Conservation (phyloP, 306 rosid species). For the Ammopiptanthus mongolicus region DNA sequence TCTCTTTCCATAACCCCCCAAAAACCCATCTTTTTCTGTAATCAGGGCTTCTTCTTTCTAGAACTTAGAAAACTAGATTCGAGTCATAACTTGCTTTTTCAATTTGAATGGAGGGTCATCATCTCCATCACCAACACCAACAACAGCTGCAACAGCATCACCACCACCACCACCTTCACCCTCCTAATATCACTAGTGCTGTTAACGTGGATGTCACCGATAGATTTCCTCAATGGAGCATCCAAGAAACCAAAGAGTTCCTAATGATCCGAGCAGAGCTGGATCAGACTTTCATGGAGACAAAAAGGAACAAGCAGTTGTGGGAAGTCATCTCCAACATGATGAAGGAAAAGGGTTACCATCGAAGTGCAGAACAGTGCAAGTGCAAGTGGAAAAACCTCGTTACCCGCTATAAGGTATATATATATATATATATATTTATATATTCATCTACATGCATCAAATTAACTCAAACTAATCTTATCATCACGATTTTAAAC, state of each 20-base stretch:
- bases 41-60: too few species aligned
- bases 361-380: slow-evolving; percentile 91
- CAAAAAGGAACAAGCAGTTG: slow-evolving; percentile 74
- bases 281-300: slow-evolving; percentile 84
- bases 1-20: too few species aligned
- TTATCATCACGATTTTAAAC: too few species aligned
- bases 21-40: too few species aligned
- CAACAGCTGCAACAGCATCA: background rate
- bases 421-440: background rate
- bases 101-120: background rate
- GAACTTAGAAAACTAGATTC: too few species aligned
- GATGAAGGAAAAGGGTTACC: slow-evolving; percentile 71
- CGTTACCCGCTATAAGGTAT: slow-evolving; percentile 85
- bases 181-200: too few species aligned
- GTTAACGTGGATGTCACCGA: background rate
- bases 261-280: slow-evolving; percentile 60
- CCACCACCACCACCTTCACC: background rate
- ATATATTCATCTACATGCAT: background rate
- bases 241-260: slow-evolving; percentile 79
- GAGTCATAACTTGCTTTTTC: too few species aligned
- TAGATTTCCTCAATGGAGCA: slow-evolving; percentile 58
- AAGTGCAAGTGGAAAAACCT: slow-evolving; percentile 99
- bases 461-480: background rate
- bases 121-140: background rate
- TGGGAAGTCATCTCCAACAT: slow-evolving; percentile 65